phyloP scores from a whole-genome alignment of 2,329 filamentous ascomycete species.

The Parastagonospora avenae region DNA sequence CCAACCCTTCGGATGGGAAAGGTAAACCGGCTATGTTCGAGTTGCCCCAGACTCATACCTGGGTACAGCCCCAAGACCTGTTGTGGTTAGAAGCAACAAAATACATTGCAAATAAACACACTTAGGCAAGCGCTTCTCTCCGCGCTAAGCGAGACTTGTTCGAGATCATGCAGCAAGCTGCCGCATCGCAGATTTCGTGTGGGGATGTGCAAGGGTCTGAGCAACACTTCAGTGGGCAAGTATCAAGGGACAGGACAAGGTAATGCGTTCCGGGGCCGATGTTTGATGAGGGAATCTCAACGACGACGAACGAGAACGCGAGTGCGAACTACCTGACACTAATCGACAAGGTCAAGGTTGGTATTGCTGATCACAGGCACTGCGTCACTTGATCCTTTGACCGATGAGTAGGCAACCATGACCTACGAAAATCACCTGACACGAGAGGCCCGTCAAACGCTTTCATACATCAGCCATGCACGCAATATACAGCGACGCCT shows the following conservation, averaged over 20 bases:
- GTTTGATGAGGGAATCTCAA: conserved; percentile 1
- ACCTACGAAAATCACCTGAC: background rate
- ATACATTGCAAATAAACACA: conserved; percentile 7
- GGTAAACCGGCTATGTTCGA: conserved; percentile 9
- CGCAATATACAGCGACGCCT: background rate
- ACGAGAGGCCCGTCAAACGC: background rate
- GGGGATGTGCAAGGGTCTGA: conserved; percentile 13
- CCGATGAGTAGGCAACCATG: background rate
- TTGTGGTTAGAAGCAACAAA: conserved; percentile 7
- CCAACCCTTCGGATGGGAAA: conserved; percentile 16
- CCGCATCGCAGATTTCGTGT: conserved; percentile 14
- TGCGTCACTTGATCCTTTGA: background rate
- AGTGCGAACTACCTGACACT: background rate
- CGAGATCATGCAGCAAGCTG: conserved; percentile 23
- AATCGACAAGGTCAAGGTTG: background rate
- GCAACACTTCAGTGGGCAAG: background rate
- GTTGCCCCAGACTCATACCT: conserved; percentile 14
- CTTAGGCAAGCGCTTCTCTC: conserved; percentile 8
- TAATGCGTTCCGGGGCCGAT: background rate
- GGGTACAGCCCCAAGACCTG: conserved; percentile 8
- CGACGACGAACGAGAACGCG: background rate
- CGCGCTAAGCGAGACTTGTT: conserved; percentile 10
- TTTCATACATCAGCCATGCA: background rate
- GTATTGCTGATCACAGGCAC: background rate
- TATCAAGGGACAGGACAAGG: background rate